phyloP scores from a whole-genome alignment of 441 rosid species.

The Biscutella auriculata region DNA sequence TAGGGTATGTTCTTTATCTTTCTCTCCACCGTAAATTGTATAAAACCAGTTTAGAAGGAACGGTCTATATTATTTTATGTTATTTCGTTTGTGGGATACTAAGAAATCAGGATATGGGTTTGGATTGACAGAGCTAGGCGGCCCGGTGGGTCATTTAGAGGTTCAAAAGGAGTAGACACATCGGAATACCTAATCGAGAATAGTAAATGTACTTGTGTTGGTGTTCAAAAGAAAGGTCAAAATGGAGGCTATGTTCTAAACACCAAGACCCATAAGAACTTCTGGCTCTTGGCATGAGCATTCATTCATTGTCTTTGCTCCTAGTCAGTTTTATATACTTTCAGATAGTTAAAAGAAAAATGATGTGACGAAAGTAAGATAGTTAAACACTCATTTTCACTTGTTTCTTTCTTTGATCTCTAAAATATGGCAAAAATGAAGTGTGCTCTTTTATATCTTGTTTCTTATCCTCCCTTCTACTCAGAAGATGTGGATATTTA shows the following conservation, averaged over 20 bases:
- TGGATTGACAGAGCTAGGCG: constrained; percentile 29
- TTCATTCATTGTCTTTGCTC: neutral
- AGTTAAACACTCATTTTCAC: too few relatives aligned
- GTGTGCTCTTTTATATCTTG: too few relatives aligned
- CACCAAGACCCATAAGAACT: constrained; percentile 70
- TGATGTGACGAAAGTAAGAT: neutral
- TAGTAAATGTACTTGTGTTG: constrained; percentile 72
- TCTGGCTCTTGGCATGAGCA: constrained; percentile 76
- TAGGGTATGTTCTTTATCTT: constrained; percentile 35
- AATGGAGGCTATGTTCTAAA: constrained; percentile 81
- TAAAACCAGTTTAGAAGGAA: neutral
- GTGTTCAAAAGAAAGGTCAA: constrained; percentile 69
- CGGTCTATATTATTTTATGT: neutral
- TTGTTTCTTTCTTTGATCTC: too few relatives aligned
- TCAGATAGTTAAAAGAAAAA: neutral
- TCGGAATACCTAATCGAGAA: constrained; percentile 77
- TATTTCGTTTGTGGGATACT: neutral
- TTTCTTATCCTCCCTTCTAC: too few relatives aligned
- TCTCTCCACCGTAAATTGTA: neutral
- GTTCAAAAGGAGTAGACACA: constrained; percentile 44
- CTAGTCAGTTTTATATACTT: constrained; percentile 18
- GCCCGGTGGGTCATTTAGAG: constrained; percentile 36
- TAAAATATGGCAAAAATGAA: too few relatives aligned
- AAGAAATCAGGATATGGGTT: neutral
- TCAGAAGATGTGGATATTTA: too few relatives aligned